Conservation (phyloP, 176 grass and related monocot species). For the Musa schizocarpa region DNA sequence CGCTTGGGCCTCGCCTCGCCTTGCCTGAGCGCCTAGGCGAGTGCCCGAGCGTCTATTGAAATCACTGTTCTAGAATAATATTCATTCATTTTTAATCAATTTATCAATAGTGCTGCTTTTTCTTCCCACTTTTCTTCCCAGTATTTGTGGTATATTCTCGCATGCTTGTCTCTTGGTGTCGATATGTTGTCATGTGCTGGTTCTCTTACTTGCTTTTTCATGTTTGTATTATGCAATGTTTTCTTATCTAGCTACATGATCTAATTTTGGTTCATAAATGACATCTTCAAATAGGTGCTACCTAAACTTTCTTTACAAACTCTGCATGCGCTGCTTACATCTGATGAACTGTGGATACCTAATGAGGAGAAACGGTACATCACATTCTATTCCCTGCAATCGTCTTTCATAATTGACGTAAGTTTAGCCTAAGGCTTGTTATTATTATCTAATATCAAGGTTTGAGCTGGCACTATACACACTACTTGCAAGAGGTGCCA, state of each 20-base stretch:
- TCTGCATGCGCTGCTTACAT: slow-evolving; percentile 76
- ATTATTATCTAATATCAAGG: slow-evolving; percentile 41
- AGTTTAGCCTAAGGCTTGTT: slow-evolving; percentile 10
- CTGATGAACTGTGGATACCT: slow-evolving; percentile 91
- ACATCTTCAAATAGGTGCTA: slow-evolving; percentile 38
- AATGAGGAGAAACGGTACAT: slow-evolving; percentile 96
- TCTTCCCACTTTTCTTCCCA: neutral
- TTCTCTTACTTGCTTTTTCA: neutral
- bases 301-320: slow-evolving; percentile 98
- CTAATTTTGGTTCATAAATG: neutral
- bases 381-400: neutral
- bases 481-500: slow-evolving; percentile 65
- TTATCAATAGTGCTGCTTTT: neutral
- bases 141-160: neutral
- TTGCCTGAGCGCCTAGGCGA: too few species aligned
- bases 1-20: too few species aligned
- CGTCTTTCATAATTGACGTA: slow-evolving; percentile 9
- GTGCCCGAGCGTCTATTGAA: too few species aligned
- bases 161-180: neutral
- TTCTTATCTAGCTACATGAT: neutral
- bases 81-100: neutral
- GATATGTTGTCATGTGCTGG: neutral
- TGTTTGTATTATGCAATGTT: neutral
- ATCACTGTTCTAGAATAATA: neutral
- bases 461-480: slow-evolving; percentile 92